Conservation (phyloP, 306 rosid genomes). For the Fagus sylvatica region DNA sequence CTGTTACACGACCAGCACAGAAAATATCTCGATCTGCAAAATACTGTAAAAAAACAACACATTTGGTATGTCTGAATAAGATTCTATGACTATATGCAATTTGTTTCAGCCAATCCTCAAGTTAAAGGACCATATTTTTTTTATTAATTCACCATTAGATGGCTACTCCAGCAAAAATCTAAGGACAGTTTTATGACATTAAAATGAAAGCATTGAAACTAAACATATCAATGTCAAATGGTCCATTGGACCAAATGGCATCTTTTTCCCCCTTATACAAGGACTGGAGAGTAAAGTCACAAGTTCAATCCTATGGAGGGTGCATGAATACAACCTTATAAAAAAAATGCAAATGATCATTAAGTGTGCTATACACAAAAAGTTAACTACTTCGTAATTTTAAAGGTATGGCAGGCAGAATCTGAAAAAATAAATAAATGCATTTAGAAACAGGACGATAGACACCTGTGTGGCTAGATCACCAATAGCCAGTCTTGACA, state of each 20-base stretch:
- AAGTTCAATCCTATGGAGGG: not conserved
- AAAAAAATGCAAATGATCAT: not conserved
- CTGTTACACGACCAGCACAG: slow-evolving; percentile 98
- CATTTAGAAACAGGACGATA: slow-evolving; percentile 15
- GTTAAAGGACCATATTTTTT: not conserved
- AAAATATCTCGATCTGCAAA: slow-evolving; percentile 98
- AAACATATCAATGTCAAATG: not conserved
- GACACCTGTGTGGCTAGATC: slow-evolving; percentile 95
- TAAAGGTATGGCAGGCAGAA: not conserved
- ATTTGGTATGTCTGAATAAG: not conserved
- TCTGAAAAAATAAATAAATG: not conserved
- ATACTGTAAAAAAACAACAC: slow-evolving; percentile 61
- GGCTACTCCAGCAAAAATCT: not conserved
- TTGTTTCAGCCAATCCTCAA: not conserved
- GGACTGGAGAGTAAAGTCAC: not conserved
- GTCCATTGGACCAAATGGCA: not conserved
- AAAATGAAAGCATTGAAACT: not conserved
- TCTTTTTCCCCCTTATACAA: too few species aligned
- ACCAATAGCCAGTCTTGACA: slow-evolving; percentile 95
- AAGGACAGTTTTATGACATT: not conserved
- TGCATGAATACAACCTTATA: not conserved
- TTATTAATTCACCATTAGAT: not conserved
- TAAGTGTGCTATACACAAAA: not conserved
- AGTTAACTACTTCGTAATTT: not conserved
- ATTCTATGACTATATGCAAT: not conserved